A percentile compares a stretch with the other conserved stretches of the same genome.
These are phyloP conservation scores for Penicillium sp. DNA, from an alignment of 2,329 filamentous ascomycete species.

Conservation along the genomic window DNA sequence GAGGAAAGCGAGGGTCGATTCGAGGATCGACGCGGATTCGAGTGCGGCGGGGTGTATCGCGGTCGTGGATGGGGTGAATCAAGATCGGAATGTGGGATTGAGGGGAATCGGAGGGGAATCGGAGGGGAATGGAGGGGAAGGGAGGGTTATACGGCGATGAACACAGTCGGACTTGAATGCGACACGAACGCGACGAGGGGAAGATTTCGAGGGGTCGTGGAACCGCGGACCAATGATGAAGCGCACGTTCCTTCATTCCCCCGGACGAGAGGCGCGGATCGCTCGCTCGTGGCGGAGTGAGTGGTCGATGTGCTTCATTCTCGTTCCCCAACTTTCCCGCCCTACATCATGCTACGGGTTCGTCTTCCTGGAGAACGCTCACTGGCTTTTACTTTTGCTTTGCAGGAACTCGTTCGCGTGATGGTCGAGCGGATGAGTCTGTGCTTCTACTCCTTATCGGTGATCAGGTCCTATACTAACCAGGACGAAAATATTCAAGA, in stretches of 20 bases:
- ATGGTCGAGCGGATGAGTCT: no score
- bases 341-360: not conserved
- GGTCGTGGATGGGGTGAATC: no score
- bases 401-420: no score
- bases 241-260: conserved; percentile 35
- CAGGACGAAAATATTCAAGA: conserved; percentile 31
- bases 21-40: conserved; percentile 12
- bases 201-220: conserved; percentile 1
- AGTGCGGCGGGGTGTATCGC: no score
- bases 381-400: no score
- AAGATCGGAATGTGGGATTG: no score
- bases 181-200: conserved; percentile 1
- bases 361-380: not conserved
- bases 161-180: not conserved
- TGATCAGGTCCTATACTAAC: conserved; percentile 8
- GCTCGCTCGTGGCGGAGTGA: conserved; percentile 17
- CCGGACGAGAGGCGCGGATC: conserved; percentile 29
- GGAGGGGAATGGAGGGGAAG: not conserved
- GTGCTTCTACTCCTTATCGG: no score
- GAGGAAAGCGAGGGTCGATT: conserved; percentile 8
- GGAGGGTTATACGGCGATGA: not conserved
- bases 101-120: conserved; percentile 13
- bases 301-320: not conserved
- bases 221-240: conserved; percentile 32
- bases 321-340: not conserved